Base-by-base conservation (phyloP, 345 rosid genomes). In the Pelargonium nanum region DNA sequence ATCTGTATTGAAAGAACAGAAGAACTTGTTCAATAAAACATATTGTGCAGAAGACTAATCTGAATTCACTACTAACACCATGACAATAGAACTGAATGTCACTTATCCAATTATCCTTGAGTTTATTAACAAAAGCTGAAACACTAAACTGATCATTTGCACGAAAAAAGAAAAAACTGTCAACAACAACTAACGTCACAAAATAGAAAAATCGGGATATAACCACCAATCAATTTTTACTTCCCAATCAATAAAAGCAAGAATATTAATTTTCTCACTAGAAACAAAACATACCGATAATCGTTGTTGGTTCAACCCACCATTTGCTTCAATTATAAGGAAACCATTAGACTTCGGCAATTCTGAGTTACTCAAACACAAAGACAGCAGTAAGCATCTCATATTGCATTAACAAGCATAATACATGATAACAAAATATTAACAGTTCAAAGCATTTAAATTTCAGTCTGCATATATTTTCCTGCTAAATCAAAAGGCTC, bases 221-320 rank as follows among this genome's bases (percentile, higher is more conserved):
- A 6, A 44, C 13, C 26, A 44, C 19, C 24, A 61, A 22, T 30
- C 57, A 20, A n/a, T 40, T 17, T 40, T 40, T 40, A 40, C 7
- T 28, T 56, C 63, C 58, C 23, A 58, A 58, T 12, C 22, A 10
- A 13, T 57, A 21, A 34, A 24, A 59, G 24, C 63, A 57, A 44
- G 40, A 21, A 19, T 71, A 53, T 5, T 62, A 50, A 25, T 20
- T 19, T 23, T 1, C 32, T 44, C 45, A 34, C n/a, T n/a, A n/a
- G n/a, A 48, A 26, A 24, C 52, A 51, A 62, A 70, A 80, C 96
- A 61, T 82, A 92, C 99, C 73, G 99, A 92, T 66, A 89, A 71
- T 65, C 99, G 97, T 73, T 89, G 99, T 75, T 92, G 99, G 75
- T 89, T 92, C 78, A 92, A 75, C 44, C 99, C 99, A 10, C 97